Evolutionary conservation across 1,284 basidiomycete genomes (phyloP).

Genomic region (Mycena sp.): DNA sequence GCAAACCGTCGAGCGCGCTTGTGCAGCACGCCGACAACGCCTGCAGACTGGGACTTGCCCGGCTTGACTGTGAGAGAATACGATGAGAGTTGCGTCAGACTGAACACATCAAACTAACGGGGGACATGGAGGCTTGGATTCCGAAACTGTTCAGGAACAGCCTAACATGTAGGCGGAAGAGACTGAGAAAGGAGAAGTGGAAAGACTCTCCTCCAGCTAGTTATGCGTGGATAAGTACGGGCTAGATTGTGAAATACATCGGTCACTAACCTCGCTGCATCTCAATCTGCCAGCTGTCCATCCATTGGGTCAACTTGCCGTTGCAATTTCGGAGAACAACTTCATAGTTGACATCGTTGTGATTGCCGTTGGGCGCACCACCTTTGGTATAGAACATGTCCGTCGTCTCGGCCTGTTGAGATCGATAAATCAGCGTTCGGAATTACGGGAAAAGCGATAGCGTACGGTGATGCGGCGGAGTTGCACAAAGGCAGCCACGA

Average conservation of each 20-base stretch:
- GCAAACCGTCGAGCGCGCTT: slow-evolving; percentile 73
- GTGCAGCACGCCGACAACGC: slow-evolving; percentile 77
- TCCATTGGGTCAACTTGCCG: slow-evolving; percentile 74
- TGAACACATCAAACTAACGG: slow-evolving; percentile 49
- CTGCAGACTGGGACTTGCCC: slow-evolving; percentile 66
- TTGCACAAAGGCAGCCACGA: slow-evolving; percentile 78
- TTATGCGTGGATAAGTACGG: slow-evolving; percentile 23
- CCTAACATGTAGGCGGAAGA: slow-evolving; percentile 80
- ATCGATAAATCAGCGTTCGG: slow-evolving; percentile 20
- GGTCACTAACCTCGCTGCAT: slow-evolving; percentile 70
- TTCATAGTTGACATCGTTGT: slow-evolving; percentile 74
- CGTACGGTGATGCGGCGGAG: slow-evolving; percentile 79
- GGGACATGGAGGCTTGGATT: slow-evolving; percentile 67
- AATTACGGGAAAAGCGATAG: slow-evolving; percentile 23
- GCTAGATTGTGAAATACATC: background rate
- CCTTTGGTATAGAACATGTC: slow-evolving; percentile 73
- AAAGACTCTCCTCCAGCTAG: slow-evolving; percentile 73
- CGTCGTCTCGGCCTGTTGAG: slow-evolving; percentile 72
- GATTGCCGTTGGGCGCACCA: slow-evolving; percentile 49
- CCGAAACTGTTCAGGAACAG: slow-evolving; percentile 86
- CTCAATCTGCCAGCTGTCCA: slow-evolving; percentile 71
- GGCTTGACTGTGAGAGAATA: slow-evolving; percentile 46
- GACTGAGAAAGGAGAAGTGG: slow-evolving; percentile 74
- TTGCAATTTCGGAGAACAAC: slow-evolving; percentile 76
- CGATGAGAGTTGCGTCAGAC: background rate